Evolutionary conservation across 441 rosid species (phyloP), one percentile per base, ranked within the genome.

Genomic region (Gossypium trilobum): DNA sequence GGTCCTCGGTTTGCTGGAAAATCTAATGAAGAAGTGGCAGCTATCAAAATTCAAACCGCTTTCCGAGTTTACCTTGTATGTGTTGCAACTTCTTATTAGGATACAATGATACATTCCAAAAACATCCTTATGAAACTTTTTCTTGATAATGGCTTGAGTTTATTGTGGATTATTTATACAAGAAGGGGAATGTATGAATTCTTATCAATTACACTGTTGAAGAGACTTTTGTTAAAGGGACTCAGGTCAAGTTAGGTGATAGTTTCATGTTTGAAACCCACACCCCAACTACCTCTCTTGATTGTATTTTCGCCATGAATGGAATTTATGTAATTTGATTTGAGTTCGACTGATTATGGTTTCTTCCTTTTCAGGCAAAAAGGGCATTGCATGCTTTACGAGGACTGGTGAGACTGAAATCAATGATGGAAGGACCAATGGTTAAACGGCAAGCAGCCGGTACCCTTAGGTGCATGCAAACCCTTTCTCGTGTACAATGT

Each of bases 391-490:
- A 83, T 25, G 94, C 84, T 79, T 83, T 92, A 77, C 83, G 91
- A 70, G 91, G 94, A 14, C 72, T 87, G 73, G 85, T 82, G 46
- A 87, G 97, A 82, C 87, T 92, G 77, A 87, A 87, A 75, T 75
- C 83, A 63, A 79, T 92, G 73, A 87, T 92, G 87, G 94, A 88
- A 80, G 97, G 97, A 73, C 80, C 88, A 5, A 82, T 89, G 52
- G 89, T 89, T 54, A 85, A 90, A 78, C 83, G 96, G 27, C 99
- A 90, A 86, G 97, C 96, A 66, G 79, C 79, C 1, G 78, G 77
- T 80, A 88, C 97, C 10, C 91, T 94, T 36, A 82, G 75, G 17
- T 88, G 91, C 79, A 90, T 94, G 97, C 97, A 92, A 78, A 87
- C 93, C 68, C 83, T 90, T 23, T 79, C 96, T 20, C 90, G 92